Base-by-base conservation (phyloP, 148 eudicot species). In the Chenopodium berlandieri region DNA sequence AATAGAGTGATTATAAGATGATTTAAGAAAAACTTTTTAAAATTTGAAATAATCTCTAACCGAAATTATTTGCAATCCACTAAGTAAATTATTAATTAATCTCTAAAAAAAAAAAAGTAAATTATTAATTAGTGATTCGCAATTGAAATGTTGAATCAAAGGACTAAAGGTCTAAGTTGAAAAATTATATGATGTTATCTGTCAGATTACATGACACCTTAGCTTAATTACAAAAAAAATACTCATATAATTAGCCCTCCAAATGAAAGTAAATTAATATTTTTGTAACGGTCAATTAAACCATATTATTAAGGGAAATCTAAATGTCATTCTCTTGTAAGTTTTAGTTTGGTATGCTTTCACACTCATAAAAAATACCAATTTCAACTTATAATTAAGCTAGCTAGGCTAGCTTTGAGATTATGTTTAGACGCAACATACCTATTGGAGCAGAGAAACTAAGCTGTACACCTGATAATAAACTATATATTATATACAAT, bases 401-500 rank as follows among this genome's bases (percentile, higher is more conserved):
- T 46, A 46, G 11, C n/a, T 22, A 9, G 50, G 54, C 22, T 56
- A 22, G 81, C 71, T 65, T 65, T 17, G 62, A 56, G 22, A 56
- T 56, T 56, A 56, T 66, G 78, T 81, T 37, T 81, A 66, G 78
- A 74, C 75, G 66, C 12, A 73, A 81, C 65, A 47, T 72, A 73
- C 65, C 82, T 72, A 72, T 80, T 80, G 60, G 71, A 67, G 82
- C 82, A 80, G 63, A 80, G 37, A 75, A 74, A 65, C 73, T 81
- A 74, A 74, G 83, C 78, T 75, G 73, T 81, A 47, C 67, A 71
- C 82, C 47, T 37, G 22, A 77, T 76, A 25, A 75, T 76, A 25
- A 75, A 19, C 65, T n/a, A 16, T 23, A 65, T 65, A 65, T n/a
- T 37, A 37, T 37, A 37, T 1, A 37, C 44, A 27, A 27, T 27